These are phyloP conservation scores for Rubroboletus satanas DNA, from an alignment of 768 basidiomycete species.

Conservation along the genomic window DNA sequence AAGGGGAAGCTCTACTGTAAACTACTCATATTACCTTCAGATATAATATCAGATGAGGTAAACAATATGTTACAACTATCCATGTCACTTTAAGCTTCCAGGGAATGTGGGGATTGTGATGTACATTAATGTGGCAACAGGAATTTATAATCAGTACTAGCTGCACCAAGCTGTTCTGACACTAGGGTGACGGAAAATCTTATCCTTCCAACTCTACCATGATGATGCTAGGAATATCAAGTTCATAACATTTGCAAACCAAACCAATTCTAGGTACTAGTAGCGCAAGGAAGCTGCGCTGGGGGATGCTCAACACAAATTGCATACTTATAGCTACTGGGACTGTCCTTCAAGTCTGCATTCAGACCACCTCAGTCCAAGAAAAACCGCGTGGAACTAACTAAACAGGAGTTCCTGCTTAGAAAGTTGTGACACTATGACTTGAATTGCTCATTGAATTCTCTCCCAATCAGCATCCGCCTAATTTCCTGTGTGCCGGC, in stretches of 20 bases:
- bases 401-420: neutral
- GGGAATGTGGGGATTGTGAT: neutral
- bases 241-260: neutral
- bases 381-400: neutral
- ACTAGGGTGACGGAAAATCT: neutral
- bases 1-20: constrained; percentile 36
- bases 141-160: neutral
- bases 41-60: neutral
- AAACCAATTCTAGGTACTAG: neutral
- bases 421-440: constrained; percentile 6
- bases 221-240: neutral
- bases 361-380: neutral
- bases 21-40: neutral
- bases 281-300: neutral
- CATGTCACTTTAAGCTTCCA: neutral
- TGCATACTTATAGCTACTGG: neutral
- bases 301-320: neutral
- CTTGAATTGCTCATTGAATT: constrained; percentile 74
- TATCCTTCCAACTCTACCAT: neutral
- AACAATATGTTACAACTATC: neutral
- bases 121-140: neutral
- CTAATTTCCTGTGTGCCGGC: constrained; percentile 97
- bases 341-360: neutral
- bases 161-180: neutral
- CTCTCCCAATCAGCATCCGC: constrained; percentile 90